These are phyloP conservation scores for Eurotiales sp. DNA, from an alignment of 2,329 filamentous ascomycete species.

Conservation along the genomic window DNA sequence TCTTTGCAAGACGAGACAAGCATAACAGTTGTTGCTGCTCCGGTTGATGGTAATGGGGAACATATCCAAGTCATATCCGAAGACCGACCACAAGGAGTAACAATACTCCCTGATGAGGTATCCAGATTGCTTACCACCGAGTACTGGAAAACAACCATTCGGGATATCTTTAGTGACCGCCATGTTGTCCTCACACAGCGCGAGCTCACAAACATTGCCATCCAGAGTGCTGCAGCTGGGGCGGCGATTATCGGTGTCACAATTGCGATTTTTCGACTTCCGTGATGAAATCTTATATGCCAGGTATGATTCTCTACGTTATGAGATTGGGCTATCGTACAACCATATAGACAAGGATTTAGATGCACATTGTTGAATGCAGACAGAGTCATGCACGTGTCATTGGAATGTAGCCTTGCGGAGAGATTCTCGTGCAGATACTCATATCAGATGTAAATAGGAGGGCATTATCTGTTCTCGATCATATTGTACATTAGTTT, in stretches of 20 bases:
- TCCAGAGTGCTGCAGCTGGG: slow-evolving; percentile 66
- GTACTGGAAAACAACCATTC: slow-evolving; percentile 48
- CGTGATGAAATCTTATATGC: slow-evolving; percentile 23
- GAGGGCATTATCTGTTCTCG: background rate
- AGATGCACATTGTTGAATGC: background rate
- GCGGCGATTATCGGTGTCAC: slow-evolving; percentile 55
- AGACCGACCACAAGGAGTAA: background rate
- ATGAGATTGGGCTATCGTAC: background rate
- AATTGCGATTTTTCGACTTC: slow-evolving; percentile 49
- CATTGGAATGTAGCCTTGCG: no score
- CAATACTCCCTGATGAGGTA: background rate
- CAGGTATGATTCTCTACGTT: background rate
- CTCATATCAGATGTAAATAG: background rate
- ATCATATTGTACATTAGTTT: background rate
- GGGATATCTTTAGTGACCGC: slow-evolving; percentile 64
- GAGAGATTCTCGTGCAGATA: no score
- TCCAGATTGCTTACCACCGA: slow-evolving; percentile 28
- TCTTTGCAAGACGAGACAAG: background rate
- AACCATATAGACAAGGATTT: slow-evolving; percentile 9
- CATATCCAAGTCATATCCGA: background rate
- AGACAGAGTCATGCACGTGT: no score
- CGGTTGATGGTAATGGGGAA: slow-evolving; percentile 2
- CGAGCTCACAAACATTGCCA: slow-evolving; percentile 65
- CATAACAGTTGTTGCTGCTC: background rate
- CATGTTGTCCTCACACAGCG: slow-evolving; percentile 62